A percentile compares a stretch with the other conserved stretches of the same genome.
phyloP scores from a whole-genome alignment of 106 monocot genomes.

The Vanilla planifolia region DNA sequence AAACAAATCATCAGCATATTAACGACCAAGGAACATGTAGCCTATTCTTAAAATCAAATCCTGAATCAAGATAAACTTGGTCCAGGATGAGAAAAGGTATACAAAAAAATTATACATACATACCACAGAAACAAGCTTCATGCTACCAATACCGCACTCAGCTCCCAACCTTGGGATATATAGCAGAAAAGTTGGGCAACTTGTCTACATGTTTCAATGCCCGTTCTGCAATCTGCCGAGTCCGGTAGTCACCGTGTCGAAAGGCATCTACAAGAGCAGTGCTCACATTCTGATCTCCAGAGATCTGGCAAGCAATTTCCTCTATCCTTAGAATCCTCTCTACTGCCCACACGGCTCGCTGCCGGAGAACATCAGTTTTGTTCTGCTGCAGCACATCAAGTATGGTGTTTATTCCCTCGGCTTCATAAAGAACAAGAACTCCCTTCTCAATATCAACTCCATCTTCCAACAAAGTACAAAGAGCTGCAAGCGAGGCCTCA shows the following conservation, averaged over 20 bases:
- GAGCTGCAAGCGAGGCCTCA: conserved; percentile 62
- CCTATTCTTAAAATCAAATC: conserved; percentile 1
- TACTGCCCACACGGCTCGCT: conserved; percentile 79
- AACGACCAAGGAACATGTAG: neutral
- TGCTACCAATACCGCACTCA: conserved; percentile 5
- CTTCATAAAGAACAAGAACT: conserved; percentile 51
- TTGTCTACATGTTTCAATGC: conserved; percentile 83
- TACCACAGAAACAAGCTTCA: conserved; percentile 8
- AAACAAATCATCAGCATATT: conserved; percentile 8
- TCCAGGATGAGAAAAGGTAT: neutral
- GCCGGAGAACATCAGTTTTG: conserved; percentile 48
- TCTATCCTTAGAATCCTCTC: conserved; percentile 88
- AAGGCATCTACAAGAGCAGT: conserved; percentile 89
- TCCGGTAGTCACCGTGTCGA: conserved; percentile 64
- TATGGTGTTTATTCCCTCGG: conserved; percentile 64
- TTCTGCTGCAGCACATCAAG: conserved; percentile 59
- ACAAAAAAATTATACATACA: conserved; percentile 8
- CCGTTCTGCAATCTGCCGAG: conserved; percentile 80
- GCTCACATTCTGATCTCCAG: conserved; percentile 63
- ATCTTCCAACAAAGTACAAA: conserved; percentile 67
- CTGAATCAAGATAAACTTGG: conserved; percentile 1
- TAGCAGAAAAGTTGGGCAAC: conserved; percentile 88
- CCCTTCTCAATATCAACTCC: conserved; percentile 66
- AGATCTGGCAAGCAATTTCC: conserved; percentile 66
- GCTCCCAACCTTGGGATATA: conserved; percentile 48